These are phyloP conservation scores for Fistulinella cinereoalba DNA, from an alignment of 1,284 basidiomycete genomes.

Conservation along the genomic window DNA sequence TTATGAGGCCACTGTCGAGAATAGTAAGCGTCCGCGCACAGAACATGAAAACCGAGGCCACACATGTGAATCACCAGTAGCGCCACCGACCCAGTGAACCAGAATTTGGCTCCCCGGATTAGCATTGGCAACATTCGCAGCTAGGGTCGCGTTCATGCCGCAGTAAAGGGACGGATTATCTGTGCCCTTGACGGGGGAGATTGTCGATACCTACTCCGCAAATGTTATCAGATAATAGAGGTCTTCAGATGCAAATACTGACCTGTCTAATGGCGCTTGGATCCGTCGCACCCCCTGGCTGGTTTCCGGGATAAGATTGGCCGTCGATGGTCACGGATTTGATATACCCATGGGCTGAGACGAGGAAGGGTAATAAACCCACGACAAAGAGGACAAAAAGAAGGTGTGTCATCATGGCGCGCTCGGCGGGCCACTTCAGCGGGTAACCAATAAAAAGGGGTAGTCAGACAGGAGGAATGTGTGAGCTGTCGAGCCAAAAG, in stretches of 20 bases:
- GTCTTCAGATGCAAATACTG: background rate
- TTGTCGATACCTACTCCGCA: slow-evolving; percentile 26
- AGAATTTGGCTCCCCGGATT: slow-evolving; percentile 40
- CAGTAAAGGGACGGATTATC: slow-evolving; percentile 40
- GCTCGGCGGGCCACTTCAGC: slow-evolving; percentile 21
- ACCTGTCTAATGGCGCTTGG: slow-evolving; percentile 37
- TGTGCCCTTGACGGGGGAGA: slow-evolving; percentile 43
- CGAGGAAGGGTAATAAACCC: slow-evolving; percentile 19
- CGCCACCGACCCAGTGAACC: slow-evolving; percentile 35
- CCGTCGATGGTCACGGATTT: slow-evolving; percentile 34
- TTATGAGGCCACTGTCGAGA: slow-evolving; percentile 37
- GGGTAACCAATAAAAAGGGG: slow-evolving; percentile 10
- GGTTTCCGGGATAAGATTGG: slow-evolving; percentile 31
- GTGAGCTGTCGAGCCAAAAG: background rate
- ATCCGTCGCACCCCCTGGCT: slow-evolving; percentile 23
- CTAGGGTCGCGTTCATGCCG: slow-evolving; percentile 40
- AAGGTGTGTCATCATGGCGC: slow-evolving; percentile 15
- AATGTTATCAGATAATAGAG: background rate
- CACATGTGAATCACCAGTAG: slow-evolving; percentile 30
- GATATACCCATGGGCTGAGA: slow-evolving; percentile 34
- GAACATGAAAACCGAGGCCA: slow-evolving; percentile 4
- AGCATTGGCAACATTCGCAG: slow-evolving; percentile 36
- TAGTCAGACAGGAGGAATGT: too few relatives aligned
- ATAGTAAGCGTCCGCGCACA: background rate
- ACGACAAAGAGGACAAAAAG: slow-evolving; percentile 10